phyloP scores from a whole-genome alignment of 768 basidiomycete species.

The Phaeotremella skinneri region DNA sequence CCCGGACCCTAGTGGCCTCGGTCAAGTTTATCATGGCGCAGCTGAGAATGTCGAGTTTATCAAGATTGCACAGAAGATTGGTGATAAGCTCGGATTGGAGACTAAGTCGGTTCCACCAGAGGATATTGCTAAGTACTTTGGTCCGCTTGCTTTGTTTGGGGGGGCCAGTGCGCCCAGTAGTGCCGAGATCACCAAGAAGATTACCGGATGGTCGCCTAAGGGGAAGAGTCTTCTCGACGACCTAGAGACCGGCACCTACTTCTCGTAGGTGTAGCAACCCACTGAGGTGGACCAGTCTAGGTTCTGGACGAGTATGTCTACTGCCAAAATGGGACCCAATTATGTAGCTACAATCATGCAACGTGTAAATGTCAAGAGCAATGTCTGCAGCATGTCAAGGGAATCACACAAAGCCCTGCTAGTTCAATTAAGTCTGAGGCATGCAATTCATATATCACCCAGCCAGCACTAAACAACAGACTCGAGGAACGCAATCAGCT shows the following conservation, averaged over 20 bases:
- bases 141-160: slow-evolving; percentile 10
- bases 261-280: not conserved
- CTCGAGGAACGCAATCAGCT: slow-evolving; percentile 38
- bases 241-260: slow-evolving; percentile 5
- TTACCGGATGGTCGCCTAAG: slow-evolving; percentile 32
- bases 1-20: not conserved
- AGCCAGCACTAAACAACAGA: too few relatives aligned
- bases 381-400: too few relatives aligned
- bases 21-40: slow-evolving; percentile 18
- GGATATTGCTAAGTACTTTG: slow-evolving; percentile 12
- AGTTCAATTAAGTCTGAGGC: not conserved
- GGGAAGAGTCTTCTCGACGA: slow-evolving; percentile 15
- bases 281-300: too few relatives aligned
- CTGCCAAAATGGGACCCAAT: too few relatives aligned
- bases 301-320: too few relatives aligned
- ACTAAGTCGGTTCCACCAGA: slow-evolving; percentile 11
- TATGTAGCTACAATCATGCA: too few relatives aligned
- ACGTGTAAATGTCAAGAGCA: too few relatives aligned
- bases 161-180: not conserved
- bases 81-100: slow-evolving; percentile 12
- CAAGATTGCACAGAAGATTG: slow-evolving; percentile 21
- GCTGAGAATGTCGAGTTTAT: slow-evolving; percentile 12
- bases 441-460: too few relatives aligned
- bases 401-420: too few relatives aligned
- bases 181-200: slow-evolving; percentile 15